A percentile compares a stretch with the other conserved stretches of the same genome.
phyloP scores from a whole-genome alignment of 306 rosid species.

The Crotalaria pallida region DNA sequence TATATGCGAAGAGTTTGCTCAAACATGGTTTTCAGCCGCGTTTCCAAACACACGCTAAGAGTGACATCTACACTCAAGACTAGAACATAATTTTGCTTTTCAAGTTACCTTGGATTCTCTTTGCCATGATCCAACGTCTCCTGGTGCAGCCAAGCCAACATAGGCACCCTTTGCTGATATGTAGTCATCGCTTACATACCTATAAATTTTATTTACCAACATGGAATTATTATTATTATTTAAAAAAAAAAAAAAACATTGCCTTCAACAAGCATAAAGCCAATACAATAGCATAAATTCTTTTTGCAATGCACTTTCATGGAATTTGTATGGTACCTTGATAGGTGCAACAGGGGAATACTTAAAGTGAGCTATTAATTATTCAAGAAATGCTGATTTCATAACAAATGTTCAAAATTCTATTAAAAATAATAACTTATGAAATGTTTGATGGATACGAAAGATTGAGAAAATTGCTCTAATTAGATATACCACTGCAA shows the following conservation, averaged over 20 bases:
- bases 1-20: too few species aligned
- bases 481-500: neutral
- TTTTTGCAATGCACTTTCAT: neutral
- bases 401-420: too few species aligned
- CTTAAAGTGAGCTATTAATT: too few species aligned
- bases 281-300: neutral
- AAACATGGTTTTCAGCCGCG: too few species aligned
- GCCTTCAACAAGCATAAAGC: neutral
- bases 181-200: constrained; percentile 37
- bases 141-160: constrained; percentile 83
- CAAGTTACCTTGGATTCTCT: constrained; percentile 68
- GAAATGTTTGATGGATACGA: neutral
- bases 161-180: constrained; percentile 57
- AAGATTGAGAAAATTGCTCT: neutral
- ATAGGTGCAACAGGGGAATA: too few species aligned
- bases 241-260: neutral
- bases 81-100: neutral
- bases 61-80: neutral
- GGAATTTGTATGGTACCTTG: too few species aligned
- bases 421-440: too few species aligned
- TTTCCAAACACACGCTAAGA: too few species aligned
- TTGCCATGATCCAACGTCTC: constrained; percentile 92
- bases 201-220: constrained; percentile 16
- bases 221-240: neutral
- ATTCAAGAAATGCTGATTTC: too few species aligned